Percentiles rank a stretch among this genome's conserved stretches.
Conservation (phyloP, 2,329 filamentous ascomycete species). For the Fusarium pininemorale region DNA sequence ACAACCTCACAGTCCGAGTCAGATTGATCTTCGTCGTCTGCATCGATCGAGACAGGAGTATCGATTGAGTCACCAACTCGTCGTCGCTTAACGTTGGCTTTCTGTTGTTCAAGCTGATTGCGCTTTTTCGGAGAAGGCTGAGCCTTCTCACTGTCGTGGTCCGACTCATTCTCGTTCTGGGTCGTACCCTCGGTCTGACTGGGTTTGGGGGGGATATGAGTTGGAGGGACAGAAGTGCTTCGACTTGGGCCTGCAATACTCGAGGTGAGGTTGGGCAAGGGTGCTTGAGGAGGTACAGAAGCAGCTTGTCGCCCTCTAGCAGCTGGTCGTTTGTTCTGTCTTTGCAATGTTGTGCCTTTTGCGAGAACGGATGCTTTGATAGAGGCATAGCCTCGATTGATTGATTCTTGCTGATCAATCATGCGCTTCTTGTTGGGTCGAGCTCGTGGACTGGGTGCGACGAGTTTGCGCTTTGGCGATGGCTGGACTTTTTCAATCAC, state of each 20-base stretch:
- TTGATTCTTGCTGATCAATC: background rate
- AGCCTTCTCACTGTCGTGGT: conserved; percentile 33
- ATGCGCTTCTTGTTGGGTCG: conserved; percentile 14
- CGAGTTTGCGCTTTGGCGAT: conserved; percentile 23
- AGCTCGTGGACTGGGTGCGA: background rate
- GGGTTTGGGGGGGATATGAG: background rate
- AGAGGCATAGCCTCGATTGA: background rate
- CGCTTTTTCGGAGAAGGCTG: conserved; percentile 17
- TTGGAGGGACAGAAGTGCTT: background rate
- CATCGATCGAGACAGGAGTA: background rate
- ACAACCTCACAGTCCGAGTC: conserved; percentile 17
- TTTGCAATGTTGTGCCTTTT: background rate
- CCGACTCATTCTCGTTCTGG: conserved; percentile 12
- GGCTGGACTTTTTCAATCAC: conserved; percentile 15
- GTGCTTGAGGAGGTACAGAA: background rate
- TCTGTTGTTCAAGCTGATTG: background rate
- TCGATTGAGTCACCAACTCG: background rate
- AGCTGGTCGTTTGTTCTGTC: background rate
- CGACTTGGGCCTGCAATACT: background rate
- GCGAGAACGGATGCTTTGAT: background rate
- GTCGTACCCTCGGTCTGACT: background rate
- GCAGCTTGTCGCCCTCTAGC: background rate
- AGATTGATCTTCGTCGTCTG: background rate
- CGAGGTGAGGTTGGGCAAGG: background rate
- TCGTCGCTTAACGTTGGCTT: conserved; percentile 21